Base-by-base conservation (phyloP, 139 green algal genomes). In the Eudorina sp. region DNA sequence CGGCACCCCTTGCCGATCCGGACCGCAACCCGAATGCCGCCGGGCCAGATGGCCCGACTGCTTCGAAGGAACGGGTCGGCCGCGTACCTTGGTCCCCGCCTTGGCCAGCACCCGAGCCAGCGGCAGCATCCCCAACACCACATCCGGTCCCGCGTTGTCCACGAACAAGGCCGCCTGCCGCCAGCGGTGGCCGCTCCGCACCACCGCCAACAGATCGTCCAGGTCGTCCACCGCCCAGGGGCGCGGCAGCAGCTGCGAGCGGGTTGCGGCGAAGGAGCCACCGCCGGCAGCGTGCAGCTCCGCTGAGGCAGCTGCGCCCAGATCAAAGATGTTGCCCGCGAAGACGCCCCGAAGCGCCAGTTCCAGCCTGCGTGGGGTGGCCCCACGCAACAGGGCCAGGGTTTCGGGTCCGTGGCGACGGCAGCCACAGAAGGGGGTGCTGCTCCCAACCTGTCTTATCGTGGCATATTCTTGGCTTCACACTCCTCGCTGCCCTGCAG, bases 241-340 rank as follows among this genome's bases (percentile, higher is more conserved):
- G 7, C 96, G 84, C 2, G 60, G 62, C 31, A 76, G 90, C 74
- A 98, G 91, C 74, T 90, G 89, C 0, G 89, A 86, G 3, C 94
- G 90, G 0, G 94, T 95, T 46, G 85, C 48, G 82, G 88, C 74
- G 89, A 96, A 97, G 7, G 79, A 51, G n/a, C 40, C 14, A 4
- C 78, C 75, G 48, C 86, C 87, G 0, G 48, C 78, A 16, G 82
- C 70, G 53, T 92, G 94, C 53, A 93, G 88, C 55, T 92, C 72
- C 25, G 90, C 93, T 5, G 90, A 91, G 16, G 92, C 82, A 0
- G 88, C 86, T n/a, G 95, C 95, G 4, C 97, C 97, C 51, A 98
- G 91, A 91, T 99, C 97, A 84, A 99, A 99, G 46, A 98, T 96
- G 87, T 99, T 99, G 21, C 95, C 95, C 9, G 95, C 94, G 89